Conservation (phyloP, 2,329 filamentous ascomycete species). For the Calonectria naviculata region DNA sequence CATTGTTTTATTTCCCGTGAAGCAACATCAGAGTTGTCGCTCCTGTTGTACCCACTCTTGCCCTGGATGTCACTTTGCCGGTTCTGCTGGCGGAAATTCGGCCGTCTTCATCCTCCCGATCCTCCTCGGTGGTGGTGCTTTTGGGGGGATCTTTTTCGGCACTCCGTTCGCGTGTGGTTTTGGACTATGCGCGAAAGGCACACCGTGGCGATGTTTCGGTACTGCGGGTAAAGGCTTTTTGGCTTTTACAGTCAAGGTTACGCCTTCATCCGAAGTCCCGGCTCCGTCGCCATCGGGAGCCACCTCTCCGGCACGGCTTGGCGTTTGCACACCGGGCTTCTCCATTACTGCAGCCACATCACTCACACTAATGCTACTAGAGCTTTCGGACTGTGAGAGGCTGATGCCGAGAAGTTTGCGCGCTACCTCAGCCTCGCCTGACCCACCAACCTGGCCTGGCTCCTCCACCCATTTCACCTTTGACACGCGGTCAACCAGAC, state of each 20-base stretch:
- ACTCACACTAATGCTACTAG: conserved; percentile 79
- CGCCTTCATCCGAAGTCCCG: conserved; percentile 33
- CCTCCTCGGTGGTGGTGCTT: conserved; percentile 59
- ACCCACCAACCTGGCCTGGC: conserved; percentile 41
- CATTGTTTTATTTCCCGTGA: not conserved
- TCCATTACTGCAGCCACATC: conserved; percentile 85
- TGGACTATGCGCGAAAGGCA: conserved; percentile 52
- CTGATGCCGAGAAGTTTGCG: conserved; percentile 77
- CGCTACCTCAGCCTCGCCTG: conserved; percentile 59
- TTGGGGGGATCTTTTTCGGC: conserved; percentile 56
- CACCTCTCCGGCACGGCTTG: conserved; percentile 65
- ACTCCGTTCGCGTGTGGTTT: conserved; percentile 42
- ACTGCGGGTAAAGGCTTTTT: conserved; percentile 65
- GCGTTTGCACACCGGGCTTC: conserved; percentile 85
- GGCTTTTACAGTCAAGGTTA: conserved; percentile 42
- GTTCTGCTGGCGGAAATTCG: conserved; percentile 45
- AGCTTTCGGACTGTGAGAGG: conserved; percentile 71
- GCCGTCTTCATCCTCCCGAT: conserved; percentile 53
- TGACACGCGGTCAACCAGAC: conserved; percentile 80
- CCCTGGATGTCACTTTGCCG: conserved; percentile 35
- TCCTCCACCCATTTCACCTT: conserved; percentile 76
- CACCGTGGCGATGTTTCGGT: conserved; percentile 67
- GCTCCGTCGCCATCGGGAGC: conserved; percentile 37
- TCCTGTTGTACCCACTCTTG: conserved; percentile 22
- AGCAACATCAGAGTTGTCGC: not conserved